Conservation (phyloP, 495 filamentous ascomycete genomes). For the Bryoglossum gracile region DNA sequence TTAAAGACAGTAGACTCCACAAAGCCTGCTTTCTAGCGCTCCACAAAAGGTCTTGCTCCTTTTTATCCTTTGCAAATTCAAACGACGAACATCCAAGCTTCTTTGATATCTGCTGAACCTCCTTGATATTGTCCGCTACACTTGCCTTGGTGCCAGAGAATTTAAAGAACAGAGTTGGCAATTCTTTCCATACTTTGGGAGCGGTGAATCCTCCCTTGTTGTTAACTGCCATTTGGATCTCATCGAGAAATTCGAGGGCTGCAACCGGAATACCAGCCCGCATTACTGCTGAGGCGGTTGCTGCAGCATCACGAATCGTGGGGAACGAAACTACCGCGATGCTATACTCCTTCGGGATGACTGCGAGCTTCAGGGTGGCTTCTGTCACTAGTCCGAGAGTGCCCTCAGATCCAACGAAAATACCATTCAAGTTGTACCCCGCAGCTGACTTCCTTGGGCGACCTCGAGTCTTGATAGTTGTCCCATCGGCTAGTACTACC, state of each 20-base stretch:
- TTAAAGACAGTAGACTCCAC: slow-evolving; percentile 64
- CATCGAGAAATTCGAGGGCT: slow-evolving; percentile 75
- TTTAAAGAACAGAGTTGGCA: slow-evolving; percentile 77
- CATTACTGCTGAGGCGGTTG: slow-evolving; percentile 60
- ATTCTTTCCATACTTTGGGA: slow-evolving; percentile 59
- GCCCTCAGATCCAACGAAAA: slow-evolving; percentile 73
- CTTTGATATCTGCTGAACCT: slow-evolving; percentile 56
- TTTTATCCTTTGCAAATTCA: slow-evolving; percentile 58
- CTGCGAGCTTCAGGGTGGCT: slow-evolving; percentile 63
- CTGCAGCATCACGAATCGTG: slow-evolving; percentile 60
- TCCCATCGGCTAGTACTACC: slow-evolving; percentile 71
- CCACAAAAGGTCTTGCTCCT: slow-evolving; percentile 65
- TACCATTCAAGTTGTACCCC: slow-evolving; percentile 67
- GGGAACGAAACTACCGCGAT: slow-evolving; percentile 74
- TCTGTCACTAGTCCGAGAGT: slow-evolving; percentile 74
- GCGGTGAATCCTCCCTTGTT: slow-evolving; percentile 61
- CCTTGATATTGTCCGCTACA: slow-evolving; percentile 58
- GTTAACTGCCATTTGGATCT: slow-evolving; percentile 70
- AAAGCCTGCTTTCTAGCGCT: slow-evolving; percentile 65
- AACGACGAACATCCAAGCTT: slow-evolving; percentile 55
- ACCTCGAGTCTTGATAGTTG: slow-evolving; percentile 64
- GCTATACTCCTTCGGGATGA: slow-evolving; percentile 60
- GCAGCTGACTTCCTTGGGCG: slow-evolving; percentile 72
- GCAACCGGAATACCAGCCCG: slow-evolving; percentile 64
- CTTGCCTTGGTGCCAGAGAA: slow-evolving; percentile 63